Percentiles rank a stretch among this genome's conserved stretches.
Evolutionary conservation across 768 basidiomycete genomes (phyloP).

Genomic region (Pulveroboletus sp.): DNA sequence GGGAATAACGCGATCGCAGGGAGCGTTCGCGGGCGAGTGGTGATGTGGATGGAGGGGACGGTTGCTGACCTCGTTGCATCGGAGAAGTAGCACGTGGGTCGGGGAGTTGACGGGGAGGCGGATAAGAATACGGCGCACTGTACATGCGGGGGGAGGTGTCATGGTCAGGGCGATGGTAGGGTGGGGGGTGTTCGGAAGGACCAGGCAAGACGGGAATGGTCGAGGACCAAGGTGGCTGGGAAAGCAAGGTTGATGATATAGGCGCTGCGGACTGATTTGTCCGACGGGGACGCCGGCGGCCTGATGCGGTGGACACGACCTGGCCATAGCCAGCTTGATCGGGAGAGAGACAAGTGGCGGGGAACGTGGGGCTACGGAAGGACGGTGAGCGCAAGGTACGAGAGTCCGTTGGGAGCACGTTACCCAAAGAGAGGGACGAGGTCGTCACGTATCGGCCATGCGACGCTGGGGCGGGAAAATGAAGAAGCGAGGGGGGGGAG

Average conservation of each 20-base stretch:
- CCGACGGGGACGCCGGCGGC: conserved; percentile 58
- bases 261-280: conserved; percentile 38
- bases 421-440: conserved; percentile 87
- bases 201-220: conserved; percentile 36
- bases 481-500: conserved; percentile 5
- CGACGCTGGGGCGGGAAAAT: conserved; percentile 50
- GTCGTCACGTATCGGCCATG: conserved; percentile 84
- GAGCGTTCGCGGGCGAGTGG: conserved; percentile 24
- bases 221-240: conserved; percentile 45
- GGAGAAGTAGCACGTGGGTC: conserved; percentile 26
- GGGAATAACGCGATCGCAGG: conserved; percentile 37
- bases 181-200: conserved; percentile 18
- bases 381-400: conserved; percentile 14
- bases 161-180: conserved; percentile 25
- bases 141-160: conserved; percentile 24
- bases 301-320: conserved; percentile 57
- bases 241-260: conserved; percentile 28
- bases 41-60: conserved; percentile 24
- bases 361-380: conserved; percentile 67
- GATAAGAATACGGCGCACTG: conserved; percentile 27
- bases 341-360: conserved; percentile 76
- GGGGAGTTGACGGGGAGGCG: conserved; percentile 26
- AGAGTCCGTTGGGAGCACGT: conserved; percentile 11
- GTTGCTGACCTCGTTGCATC: conserved; percentile 28
- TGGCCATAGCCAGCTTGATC: conserved; percentile 87